Base-by-base conservation (phyloP, 352 stramenopile species). In the Phytophthora crassamura region DNA sequence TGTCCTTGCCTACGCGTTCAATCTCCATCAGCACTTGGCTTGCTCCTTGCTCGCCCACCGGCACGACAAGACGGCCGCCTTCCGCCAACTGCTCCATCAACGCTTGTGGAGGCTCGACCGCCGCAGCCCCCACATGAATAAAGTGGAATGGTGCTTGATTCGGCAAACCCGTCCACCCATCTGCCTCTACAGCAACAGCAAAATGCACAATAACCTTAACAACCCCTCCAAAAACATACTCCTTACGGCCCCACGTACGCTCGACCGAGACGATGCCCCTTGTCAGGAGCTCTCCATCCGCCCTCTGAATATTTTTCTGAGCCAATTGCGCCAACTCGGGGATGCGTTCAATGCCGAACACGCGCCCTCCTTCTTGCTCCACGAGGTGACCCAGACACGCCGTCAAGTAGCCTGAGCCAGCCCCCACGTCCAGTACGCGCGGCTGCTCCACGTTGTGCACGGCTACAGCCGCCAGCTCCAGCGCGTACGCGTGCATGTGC, bases 91-190 rank as follows among this genome's bases (percentile, higher is more conserved):
- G 95, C 12, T 88, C 74, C 70, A 98, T 88, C 10, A 99, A 70
- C 15, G 88, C 78, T 52, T 75, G 64, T 0, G 97, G 97, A 15
- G 98, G 86, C 36, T 82, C 80, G 6, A 85, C 78, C 5, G 97
- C 97, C 3, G 97, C 97, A 3, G 97, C 97, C 1, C 97, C 97
- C 0, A 99, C 97, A 77, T 99, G 96, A 64, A 99, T 99, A 39
- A 96, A 98, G 77, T 99, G 83, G 64, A 97, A 99, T 8, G 97
- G 97, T 30, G 77, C 91, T 55, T 92, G 74, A 25, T 93, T 89
- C 4, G 82, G 78, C 59, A 97, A 76, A 10, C 97, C 97, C 33
- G 92, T 75, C 96, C 96, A 99, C 6, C 97, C 97, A 74, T 99
- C 93, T 7, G 81, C 76, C n/a, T 63, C 78, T 89, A 36, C 3